phyloP scores from a whole-genome alignment of 164 flowering plant species.

The Piper longum region DNA sequence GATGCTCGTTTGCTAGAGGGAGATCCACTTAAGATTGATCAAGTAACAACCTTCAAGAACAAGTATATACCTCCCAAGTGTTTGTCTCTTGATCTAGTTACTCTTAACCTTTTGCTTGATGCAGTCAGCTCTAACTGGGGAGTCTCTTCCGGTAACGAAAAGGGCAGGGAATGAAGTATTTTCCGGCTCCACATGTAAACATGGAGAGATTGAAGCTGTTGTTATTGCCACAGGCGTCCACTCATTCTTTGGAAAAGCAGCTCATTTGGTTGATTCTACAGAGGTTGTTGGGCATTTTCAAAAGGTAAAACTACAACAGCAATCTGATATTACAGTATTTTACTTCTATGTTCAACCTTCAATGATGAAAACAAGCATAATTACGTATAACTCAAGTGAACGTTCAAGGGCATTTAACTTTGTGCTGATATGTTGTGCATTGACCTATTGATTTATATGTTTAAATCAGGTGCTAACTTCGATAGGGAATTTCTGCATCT shows the following conservation, averaged over 20 bases:
- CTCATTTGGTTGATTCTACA: constrained; percentile 65
- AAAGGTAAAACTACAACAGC: constrained; percentile 4
- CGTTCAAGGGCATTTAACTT: too few species aligned
- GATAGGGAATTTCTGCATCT: constrained; percentile 86
- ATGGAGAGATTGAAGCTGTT: constrained; percentile 76
- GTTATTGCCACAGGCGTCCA: constrained; percentile 75
- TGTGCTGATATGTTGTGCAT: too few species aligned
- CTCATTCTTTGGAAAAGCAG: constrained; percentile 74
- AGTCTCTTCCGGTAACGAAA: constrained; percentile 74
- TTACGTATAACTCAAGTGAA: too few species aligned
- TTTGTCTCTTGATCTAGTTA: background rate
- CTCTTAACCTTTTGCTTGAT: constrained; percentile 1
- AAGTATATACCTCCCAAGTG: background rate
- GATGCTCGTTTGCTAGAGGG: constrained; percentile 88
- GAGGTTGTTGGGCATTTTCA: constrained; percentile 77
- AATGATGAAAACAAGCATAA: too few species aligned
- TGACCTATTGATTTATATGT: too few species aligned
- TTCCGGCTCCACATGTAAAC: constrained; percentile 81
- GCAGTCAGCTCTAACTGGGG: constrained; percentile 89
- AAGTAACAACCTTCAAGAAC: constrained; percentile 25
- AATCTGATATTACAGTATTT: background rate
- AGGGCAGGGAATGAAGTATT: constrained; percentile 68
- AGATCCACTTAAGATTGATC: constrained; percentile 67
- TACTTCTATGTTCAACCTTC: background rate
- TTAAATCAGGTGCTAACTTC: constrained; percentile 64